Evolutionary conservation across 2,329 filamentous ascomycete genomes (phyloP), one percentile per base, ranked within the genome.

Genomic region (Cryphonectria radicalis): DNA sequence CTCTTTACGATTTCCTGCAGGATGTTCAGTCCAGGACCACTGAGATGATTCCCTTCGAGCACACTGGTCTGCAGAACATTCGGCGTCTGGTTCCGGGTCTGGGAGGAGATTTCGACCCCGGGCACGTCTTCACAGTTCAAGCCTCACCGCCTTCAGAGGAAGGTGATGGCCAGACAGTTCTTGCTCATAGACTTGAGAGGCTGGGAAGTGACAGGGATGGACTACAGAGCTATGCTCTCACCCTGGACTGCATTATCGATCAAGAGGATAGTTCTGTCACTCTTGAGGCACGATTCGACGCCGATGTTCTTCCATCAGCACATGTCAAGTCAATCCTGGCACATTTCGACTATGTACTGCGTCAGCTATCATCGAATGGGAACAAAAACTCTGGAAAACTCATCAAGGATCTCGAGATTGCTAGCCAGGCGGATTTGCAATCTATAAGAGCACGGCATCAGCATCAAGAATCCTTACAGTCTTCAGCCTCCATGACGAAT

Each of bases 1-100:
- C 53, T 17, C 53, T 32, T 7, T 17, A 17, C 4, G 13, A 57
- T 32, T 57, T 57, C 53, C 53, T 57, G 8, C 19, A 53, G 25
- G 46, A 53, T 11, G 19, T 53, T 6, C 46, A 53, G 46, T n/a
- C 19, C 19, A 22, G 46, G 7, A 53, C 22, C 19, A n/a, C 46
- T n/a, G 46, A 53, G 19, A 53, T 53, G 73, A 90, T 91, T 10
- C 86, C 88, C 0, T 86, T 91, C 76, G 88, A 92, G 77, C 90
- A 92, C 76, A 83, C 87, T 63, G 87, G 88, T 35, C 79, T 89
- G 42, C 88, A 89, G 74, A 82, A 89, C 73, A 89, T 90, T 42
- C 46, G 46, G n/a, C 46, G 46, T 22, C 7, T 53, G 46, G 46
- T 53, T 22, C 46, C 46, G 11, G 46, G 7, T 10, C 46, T 53